A percentile compares a stretch with the other conserved stretches of the same genome.
Conservation (phyloP, 169 alveolate genomes). For the Theileria annulata region DNA sequence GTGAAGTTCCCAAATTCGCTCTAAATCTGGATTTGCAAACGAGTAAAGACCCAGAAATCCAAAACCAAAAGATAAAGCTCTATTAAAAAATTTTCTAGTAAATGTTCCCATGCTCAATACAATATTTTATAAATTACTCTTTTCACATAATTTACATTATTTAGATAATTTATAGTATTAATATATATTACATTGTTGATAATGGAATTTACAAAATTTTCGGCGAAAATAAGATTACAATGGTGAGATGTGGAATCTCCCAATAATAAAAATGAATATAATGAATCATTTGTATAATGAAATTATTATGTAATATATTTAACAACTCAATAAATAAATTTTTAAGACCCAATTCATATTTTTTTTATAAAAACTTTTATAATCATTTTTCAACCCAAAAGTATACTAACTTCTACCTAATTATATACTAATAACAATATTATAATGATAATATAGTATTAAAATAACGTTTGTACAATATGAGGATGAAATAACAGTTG, state of each 20-base stretch:
- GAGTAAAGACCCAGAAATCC: slow-evolving; percentile 70
- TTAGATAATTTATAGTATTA: neutral
- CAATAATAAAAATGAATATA: neutral
- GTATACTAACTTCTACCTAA: neutral
- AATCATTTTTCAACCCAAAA: slow-evolving; percentile 4
- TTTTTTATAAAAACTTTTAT: neutral
- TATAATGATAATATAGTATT: neutral
- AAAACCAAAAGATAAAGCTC: slow-evolving; percentile 40
- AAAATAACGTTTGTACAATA: slow-evolving; percentile 70
- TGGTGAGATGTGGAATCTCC: neutral
- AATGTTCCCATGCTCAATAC: slow-evolving; percentile 41
- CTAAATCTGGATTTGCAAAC: slow-evolving; percentile 74
- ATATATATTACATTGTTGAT: neutral
- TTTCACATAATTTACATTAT: neutral
- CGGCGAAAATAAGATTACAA: neutral
- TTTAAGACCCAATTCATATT: neutral
- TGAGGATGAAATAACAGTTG: slow-evolving; percentile 69
- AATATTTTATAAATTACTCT: slow-evolving; percentile 30
- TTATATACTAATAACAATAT: neutral
- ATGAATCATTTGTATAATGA: slow-evolving; percentile 4
- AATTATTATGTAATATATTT: neutral
- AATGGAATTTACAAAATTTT: neutral
- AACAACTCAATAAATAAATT: neutral
- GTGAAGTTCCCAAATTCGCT: slow-evolving; percentile 71
- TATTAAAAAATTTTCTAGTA: slow-evolving; percentile 52